phyloP scores from a whole-genome alignment of 2,329 filamentous ascomycete genomes.

The Immersiporthe knoxdaviesiana region DNA sequence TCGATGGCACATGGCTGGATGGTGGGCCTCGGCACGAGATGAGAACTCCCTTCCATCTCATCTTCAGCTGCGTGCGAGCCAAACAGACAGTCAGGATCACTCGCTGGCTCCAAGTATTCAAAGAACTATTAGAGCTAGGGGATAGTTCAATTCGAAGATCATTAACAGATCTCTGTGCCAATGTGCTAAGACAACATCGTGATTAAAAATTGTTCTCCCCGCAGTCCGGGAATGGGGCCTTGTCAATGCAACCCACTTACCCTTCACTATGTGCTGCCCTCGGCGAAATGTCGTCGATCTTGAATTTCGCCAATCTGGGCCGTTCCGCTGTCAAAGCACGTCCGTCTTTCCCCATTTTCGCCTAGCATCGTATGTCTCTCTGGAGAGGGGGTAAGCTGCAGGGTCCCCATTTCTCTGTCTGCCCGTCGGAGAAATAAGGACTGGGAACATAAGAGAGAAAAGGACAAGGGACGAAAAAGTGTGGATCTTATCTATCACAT shows the following conservation, averaged over 20 bases:
- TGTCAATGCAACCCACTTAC: no score
- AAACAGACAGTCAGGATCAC: neutral
- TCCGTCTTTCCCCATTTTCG: neutral
- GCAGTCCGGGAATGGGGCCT: neutral
- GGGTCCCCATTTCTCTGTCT: neutral
- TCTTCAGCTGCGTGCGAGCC: neutral
- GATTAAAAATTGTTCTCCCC: neutral
- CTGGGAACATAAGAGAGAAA: neutral
- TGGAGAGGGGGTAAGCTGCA: neutral
- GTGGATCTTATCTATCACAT: neutral
- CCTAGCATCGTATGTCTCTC: neutral
- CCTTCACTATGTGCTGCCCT: no score
- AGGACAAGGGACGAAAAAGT: neutral
- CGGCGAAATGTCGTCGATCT: neutral
- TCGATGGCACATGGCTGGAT: no score
- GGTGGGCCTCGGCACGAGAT: neutral
- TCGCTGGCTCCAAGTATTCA: no score
- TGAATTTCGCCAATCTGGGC: neutral
- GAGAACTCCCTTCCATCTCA: no score
- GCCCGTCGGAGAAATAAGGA: neutral
- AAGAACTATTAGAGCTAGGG: neutral
- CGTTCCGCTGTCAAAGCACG: constrained; percentile 1
- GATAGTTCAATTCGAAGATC: neutral
- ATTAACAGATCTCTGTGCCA: neutral
- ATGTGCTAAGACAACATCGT: neutral